Conservation (phyloP, 73 alveolate genomes). For the Paramecium primaurelia region DNA sequence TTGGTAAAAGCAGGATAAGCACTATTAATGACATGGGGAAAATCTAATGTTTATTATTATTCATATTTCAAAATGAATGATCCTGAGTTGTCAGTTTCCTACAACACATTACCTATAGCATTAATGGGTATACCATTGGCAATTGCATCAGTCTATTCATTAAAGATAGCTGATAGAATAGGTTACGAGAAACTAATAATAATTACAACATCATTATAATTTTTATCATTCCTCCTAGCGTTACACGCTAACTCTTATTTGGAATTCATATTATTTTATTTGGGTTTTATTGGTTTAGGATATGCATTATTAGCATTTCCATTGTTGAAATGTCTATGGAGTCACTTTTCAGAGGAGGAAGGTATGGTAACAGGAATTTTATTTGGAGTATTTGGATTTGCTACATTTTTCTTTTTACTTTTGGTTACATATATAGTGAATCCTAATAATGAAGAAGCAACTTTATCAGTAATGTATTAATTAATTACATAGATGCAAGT, state of each 20-base stretch:
- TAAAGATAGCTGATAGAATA: neutral
- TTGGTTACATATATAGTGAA: neutral
- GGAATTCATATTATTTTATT: neutral
- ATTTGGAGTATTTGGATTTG: conserved; percentile 15
- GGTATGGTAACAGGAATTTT: conserved; percentile 11
- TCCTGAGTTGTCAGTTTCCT: neutral
- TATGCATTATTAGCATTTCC: neutral
- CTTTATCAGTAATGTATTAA: neutral
- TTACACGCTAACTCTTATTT: neutral
- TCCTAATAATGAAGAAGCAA: neutral
- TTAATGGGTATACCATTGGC: conserved; percentile 4
- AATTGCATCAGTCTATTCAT: neutral
- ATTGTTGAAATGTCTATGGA: neutral
- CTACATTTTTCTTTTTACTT: neutral
- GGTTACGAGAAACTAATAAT: neutral
- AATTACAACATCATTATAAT: neutral
- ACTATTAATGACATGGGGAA: conserved; percentile 13
- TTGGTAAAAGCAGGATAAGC: conserved; percentile 4
- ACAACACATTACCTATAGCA: neutral
- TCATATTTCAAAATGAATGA: conserved; percentile 21
- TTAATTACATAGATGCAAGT: neutral
- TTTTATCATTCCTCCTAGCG: neutral
- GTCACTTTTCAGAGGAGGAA: neutral
- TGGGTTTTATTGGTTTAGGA: neutral
- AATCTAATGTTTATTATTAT: conserved; percentile 34